Percentiles rank a stretch among this genome's conserved stretches.
These are phyloP conservation scores for Botrytis paeoniae DNA, from an alignment of 2,329 filamentous ascomycete species.

Conservation along the genomic window DNA sequence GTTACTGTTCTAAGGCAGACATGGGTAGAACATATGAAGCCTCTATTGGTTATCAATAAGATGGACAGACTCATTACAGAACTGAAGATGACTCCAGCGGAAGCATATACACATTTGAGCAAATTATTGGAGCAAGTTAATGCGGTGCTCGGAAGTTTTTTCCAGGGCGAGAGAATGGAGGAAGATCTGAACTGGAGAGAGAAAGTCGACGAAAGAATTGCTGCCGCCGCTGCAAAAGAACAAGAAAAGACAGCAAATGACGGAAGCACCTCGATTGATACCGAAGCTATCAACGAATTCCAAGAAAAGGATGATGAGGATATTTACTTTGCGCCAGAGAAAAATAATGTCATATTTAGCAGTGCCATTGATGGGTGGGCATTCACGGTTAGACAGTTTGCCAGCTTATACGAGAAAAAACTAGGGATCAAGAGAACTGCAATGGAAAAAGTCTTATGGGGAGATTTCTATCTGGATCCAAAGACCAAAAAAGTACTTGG, in stretches of 20 bases:
- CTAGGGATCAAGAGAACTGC: slow-evolving; percentile 85
- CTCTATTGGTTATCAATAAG: slow-evolving; percentile 94
- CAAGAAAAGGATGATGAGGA: slow-evolving; percentile 94
- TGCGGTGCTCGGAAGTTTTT: slow-evolving; percentile 94
- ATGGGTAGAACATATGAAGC: slow-evolving; percentile 94
- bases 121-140: slow-evolving; percentile 95
- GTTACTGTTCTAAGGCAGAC: slow-evolving; percentile 93
- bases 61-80: slow-evolving; percentile 94
- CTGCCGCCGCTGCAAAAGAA: slow-evolving; percentile 64
- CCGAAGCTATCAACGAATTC: slow-evolving; percentile 64
- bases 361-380: slow-evolving; percentile 99
- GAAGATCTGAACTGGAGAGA: slow-evolving; percentile 96
- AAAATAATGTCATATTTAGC: slow-evolving; percentile 98
- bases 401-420: slow-evolving; percentile 91
- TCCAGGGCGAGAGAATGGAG: slow-evolving; percentile 97
- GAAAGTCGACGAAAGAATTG: slow-evolving; percentile 81
- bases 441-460: slow-evolving; percentile 94
- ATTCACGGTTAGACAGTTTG: slow-evolving; percentile 93
- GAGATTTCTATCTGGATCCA: slow-evolving; percentile 92
- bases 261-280: slow-evolving; percentile 42
- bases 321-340: slow-evolving; percentile 96
- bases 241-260: slow-evolving; percentile 42
- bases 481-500: slow-evolving; percentile 94
- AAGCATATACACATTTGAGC: slow-evolving; percentile 85
- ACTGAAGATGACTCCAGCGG: slow-evolving; percentile 84